phyloP scores from a whole-genome alignment of 176 grass and related monocot species.

The Musa beccarii region DNA sequence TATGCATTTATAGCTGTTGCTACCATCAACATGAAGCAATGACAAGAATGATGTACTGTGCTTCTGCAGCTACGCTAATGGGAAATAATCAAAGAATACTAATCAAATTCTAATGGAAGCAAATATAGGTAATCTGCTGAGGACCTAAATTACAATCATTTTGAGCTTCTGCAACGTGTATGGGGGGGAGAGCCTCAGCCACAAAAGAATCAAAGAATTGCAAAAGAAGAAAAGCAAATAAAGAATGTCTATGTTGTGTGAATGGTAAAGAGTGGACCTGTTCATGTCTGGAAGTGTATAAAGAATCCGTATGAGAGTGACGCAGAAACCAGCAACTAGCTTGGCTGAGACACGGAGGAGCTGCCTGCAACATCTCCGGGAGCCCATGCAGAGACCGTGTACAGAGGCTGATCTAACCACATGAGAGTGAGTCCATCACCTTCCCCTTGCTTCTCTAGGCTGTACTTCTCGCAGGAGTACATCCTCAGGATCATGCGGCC shows the following conservation, averaged over 20 bases:
- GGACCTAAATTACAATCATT: background rate
- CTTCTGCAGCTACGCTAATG: background rate
- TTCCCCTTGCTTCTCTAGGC: slow-evolving; percentile 41
- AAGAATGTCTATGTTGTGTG: background rate
- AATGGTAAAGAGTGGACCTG: background rate
- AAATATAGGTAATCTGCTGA: background rate
- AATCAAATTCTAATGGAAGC: background rate
- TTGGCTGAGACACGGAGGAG: slow-evolving; percentile 33
- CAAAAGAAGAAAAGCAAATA: background rate
- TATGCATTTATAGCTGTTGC: background rate
- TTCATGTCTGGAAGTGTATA: background rate
- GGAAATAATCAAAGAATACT: slow-evolving; percentile 12
- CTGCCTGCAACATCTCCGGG: slow-evolving; percentile 37
- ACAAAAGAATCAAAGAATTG: slow-evolving; percentile 12
- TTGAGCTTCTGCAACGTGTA: background rate
- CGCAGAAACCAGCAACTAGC: slow-evolving; percentile 3
- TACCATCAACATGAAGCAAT: background rate
- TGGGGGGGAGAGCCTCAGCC: background rate
- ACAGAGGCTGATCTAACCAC: slow-evolving; percentile 63
- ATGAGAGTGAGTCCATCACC: slow-evolving; percentile 68
- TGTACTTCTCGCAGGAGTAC: slow-evolving; percentile 53
- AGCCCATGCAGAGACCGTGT: slow-evolving; percentile 78
- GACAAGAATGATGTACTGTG: background rate
- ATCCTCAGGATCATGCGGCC: slow-evolving; percentile 71
- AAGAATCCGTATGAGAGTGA: background rate